A percentile compares a stretch with the other conserved stretches of the same genome.
Evolutionary conservation across 2,329 filamentous ascomycete species (phyloP).

Genomic region (Cladosporium halotolerans): DNA sequence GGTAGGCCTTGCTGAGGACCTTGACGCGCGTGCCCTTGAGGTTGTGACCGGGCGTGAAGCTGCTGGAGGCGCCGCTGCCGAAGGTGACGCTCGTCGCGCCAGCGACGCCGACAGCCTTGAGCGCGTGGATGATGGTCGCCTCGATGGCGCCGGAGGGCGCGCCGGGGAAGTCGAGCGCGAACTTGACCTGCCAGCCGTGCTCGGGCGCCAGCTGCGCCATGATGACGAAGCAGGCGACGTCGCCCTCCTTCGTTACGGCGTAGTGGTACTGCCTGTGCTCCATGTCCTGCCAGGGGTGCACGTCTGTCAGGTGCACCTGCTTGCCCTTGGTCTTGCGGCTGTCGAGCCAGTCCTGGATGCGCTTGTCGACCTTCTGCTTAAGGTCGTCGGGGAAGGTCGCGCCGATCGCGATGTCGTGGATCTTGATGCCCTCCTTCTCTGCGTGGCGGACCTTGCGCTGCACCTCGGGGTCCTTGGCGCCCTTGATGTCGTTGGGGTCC

Average conservation of each 20-base stretch:
- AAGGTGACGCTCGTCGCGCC: conserved; percentile 72
- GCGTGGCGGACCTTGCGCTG: conserved; percentile 73
- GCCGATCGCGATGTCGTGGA: conserved; percentile 65
- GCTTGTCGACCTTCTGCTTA: conserved; percentile 61
- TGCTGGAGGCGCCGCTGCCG: conserved; percentile 70
- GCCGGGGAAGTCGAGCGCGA: conserved; percentile 86
- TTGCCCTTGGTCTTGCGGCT: conserved; percentile 63
- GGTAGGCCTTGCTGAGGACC: conserved; percentile 76
- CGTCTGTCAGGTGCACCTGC: conserved; percentile 85
- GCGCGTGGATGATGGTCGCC: conserved; percentile 66
- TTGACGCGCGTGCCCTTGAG: conserved; percentile 73
- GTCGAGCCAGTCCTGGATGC: conserved; percentile 72
- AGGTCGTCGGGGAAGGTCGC: conserved; percentile 59
- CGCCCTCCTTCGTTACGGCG: conserved; percentile 65
- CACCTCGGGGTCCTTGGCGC: conserved; percentile 59
- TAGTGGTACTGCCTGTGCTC: conserved; percentile 82
- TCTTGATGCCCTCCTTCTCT: conserved; percentile 76
- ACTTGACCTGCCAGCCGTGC: conserved; percentile 91
- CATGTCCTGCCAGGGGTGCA: conserved; percentile 79
- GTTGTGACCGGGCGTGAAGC: conserved; percentile 73
- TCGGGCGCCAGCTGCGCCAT: conserved; percentile 73
- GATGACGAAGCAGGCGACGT: conserved; percentile 70
- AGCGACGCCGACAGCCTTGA: conserved; percentile 53
- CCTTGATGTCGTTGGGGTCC: conserved; percentile 62
- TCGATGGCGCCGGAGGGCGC: conserved; percentile 85